These are phyloP conservation scores for Ilyonectria sp. DNA, from an alignment of 2,329 filamentous ascomycete species.

Conservation along the genomic window DNA sequence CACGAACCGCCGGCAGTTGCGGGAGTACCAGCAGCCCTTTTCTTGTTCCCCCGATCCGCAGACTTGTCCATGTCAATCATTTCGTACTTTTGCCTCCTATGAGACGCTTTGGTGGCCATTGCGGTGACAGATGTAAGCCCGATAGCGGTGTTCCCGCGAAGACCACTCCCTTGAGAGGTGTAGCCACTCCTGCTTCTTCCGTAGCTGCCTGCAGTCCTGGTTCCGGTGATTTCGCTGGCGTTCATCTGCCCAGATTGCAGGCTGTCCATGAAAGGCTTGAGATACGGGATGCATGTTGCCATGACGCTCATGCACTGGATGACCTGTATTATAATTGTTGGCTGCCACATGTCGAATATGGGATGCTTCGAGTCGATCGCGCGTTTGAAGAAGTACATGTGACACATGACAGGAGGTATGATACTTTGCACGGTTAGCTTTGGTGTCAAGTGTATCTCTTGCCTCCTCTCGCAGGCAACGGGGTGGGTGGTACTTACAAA, in stretches of 20 bases:
- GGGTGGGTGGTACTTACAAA: conserved; percentile 14
- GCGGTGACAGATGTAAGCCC: conserved; percentile 21
- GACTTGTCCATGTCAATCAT: conserved; percentile 36
- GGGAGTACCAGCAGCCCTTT: conserved; percentile 14
- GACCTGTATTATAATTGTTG: conserved; percentile 36
- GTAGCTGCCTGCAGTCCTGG: conserved; percentile 31
- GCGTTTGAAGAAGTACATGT: conserved; percentile 37
- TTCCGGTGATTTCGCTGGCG: conserved; percentile 33
- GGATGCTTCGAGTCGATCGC: conserved; percentile 28
- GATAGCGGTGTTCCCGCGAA: conserved; percentile 7
- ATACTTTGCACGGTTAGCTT: conserved; percentile 30
- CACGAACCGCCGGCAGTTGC: conserved; percentile 25
- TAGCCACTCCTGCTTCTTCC: conserved; percentile 33
- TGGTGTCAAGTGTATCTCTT: background rate
- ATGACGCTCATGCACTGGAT: conserved; percentile 42
- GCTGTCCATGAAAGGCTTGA: conserved; percentile 43
- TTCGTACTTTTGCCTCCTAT: conserved; percentile 36
- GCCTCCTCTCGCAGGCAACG: background rate
- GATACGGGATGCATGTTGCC: conserved; percentile 40
- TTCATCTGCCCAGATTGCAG: conserved; percentile 42
- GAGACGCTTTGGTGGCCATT: conserved; percentile 30
- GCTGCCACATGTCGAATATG: conserved; percentile 40
- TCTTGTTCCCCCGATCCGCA: conserved; percentile 15
- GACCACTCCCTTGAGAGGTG: conserved; percentile 13
- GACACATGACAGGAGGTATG: conserved; percentile 38